These are phyloP conservation scores for Pyricularia pennisetigena DNA, from an alignment of 2,329 filamentous ascomycete genomes.

Conservation along the genomic window DNA sequence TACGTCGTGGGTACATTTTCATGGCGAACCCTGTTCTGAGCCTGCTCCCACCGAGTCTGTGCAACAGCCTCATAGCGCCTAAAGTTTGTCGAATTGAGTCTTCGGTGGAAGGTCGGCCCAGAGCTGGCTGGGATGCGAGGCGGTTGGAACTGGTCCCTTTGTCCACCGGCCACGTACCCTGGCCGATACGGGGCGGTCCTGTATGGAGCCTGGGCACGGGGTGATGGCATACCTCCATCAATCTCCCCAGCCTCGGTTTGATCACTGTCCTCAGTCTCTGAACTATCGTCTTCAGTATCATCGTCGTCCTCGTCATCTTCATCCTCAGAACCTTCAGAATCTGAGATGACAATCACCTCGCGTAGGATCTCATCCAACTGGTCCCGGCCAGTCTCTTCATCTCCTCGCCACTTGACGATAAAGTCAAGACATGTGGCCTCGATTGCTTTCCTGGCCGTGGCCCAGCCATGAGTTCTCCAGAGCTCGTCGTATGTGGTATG, in stretches of 20 bases:
- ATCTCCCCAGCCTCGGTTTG: neutral
- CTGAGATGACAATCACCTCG: conserved; percentile 58
- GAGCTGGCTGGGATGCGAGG: neutral
- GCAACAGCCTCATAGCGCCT: conserved; percentile 4
- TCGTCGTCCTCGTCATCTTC: conserved; percentile 27
- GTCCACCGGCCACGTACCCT: neutral
- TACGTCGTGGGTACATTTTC: neutral
- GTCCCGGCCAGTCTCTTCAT: conserved; percentile 58
- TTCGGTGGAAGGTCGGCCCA: neutral
- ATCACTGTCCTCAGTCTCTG: conserved; percentile 2
- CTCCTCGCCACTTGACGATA: conserved; percentile 62
- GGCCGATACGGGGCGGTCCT: neutral
- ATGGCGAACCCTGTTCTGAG: conserved; percentile 2
- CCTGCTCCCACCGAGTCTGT: conserved; percentile 5
- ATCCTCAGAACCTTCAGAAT: conserved; percentile 38
- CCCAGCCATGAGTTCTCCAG: conserved; percentile 46
- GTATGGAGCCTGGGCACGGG: neutral
- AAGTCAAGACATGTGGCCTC: conserved; percentile 52
- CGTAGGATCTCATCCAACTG: conserved; percentile 57
- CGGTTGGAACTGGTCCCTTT: neutral
- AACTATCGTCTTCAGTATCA: conserved; percentile 10
- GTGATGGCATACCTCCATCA: neutral
- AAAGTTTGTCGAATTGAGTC: conserved; percentile 1
- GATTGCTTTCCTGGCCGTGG: conserved; percentile 50
- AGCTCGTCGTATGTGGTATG: conserved; percentile 57